Base-by-base conservation (phyloP, 176 grass and related monocot species). In the Triticum urartu region DNA sequence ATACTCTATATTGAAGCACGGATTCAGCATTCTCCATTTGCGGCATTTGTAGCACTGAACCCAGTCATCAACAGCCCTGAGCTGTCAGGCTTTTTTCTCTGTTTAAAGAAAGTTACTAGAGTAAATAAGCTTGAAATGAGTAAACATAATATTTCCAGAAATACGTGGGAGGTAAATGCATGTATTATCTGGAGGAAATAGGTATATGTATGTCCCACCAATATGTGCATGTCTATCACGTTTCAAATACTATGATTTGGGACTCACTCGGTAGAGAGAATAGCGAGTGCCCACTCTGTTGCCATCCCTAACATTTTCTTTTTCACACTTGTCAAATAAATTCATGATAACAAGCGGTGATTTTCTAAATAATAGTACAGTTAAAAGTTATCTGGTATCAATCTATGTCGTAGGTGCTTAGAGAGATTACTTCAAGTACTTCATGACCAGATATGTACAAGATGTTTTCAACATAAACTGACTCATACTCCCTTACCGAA, bases 1-100 rank as follows among this genome's bases (percentile, higher is more conserved):
- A 70, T 25, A 87, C 12, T 84, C 47, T 21, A 14, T 54, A 83
- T 92, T 60, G 14, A 92, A 94, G 84, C 86, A 72, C 5, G 60
- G 26, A 80, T 72, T 86, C 77, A 94, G 78, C 67, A 86, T 87
- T 80, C 92, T 94, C 95, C 95, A 97, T 83, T 97, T 94, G 7
- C 86, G 88, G 42, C 95, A 94, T 24, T 86, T 86, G 67, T 65
- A 79, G 42, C 95, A 97, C 82, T 97, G 90, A 86, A 97, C 95
- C 95, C 95, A 94, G 14, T 97, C 71, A 78, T 87, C 68, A 89
- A 94, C 90, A 85, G 90, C 52, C 34, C 78, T 63, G 86, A 59
- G 61, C 24, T 3, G 7, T 81, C 88, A 40, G 22, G 63, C 35
- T 54, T 63, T 81, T 91, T 94, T 80, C 85, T 91, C 92, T 97